Evolutionary conservation across 768 basidiomycete genomes (phyloP).

Genomic region (Pilatotrama ljubarskyi): DNA sequence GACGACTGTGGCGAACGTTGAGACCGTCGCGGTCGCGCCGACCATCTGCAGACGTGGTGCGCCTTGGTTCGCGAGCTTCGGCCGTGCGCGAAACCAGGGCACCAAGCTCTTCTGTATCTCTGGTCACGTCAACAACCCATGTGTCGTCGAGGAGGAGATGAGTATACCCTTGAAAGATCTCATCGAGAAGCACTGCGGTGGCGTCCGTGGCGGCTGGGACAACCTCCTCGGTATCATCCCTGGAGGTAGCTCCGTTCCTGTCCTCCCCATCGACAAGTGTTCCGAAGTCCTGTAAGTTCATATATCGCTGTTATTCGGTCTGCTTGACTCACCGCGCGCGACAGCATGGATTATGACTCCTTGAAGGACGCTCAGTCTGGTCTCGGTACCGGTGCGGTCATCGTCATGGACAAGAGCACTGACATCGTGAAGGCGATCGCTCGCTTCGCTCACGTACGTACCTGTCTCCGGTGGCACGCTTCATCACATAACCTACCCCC

Average conservation of each 20-base stretch:
- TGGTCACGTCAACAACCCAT: slow-evolving; percentile 98
- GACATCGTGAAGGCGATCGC: slow-evolving; percentile 95
- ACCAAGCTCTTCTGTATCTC: slow-evolving; percentile 98
- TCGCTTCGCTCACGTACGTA: slow-evolving; percentile 75
- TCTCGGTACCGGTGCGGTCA: slow-evolving; percentile 96
- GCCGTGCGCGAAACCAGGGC: slow-evolving; percentile 88
- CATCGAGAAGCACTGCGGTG: slow-evolving; percentile 96
- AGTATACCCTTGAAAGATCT: slow-evolving; percentile 92
- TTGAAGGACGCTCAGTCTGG: slow-evolving; percentile 96
- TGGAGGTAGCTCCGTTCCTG: slow-evolving; percentile 92
- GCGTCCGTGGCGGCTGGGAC: slow-evolving; percentile 93
- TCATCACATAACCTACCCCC: not conserved
- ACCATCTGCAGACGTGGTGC: slow-evolving; percentile 91
- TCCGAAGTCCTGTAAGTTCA: slow-evolving; percentile 80
- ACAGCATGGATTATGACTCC: slow-evolving; percentile 97
- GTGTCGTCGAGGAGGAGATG: slow-evolving; percentile 99
- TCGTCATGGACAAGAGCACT: slow-evolving; percentile 98
- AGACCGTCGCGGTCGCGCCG: slow-evolving; percentile 96
- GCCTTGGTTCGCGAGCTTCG: slow-evolving; percentile 91
- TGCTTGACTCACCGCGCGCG: not conserved
- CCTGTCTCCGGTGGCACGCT: not conserved
- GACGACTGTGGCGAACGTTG: slow-evolving; percentile 96
- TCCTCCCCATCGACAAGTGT: slow-evolving; percentile 81
- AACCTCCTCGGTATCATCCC: slow-evolving; percentile 97
- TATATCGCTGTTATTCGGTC: not conserved